A percentile compares a stretch with the other conserved stretches of the same genome.
Conservation (phyloP, 495 filamentous ascomycete genomes). For the Pseudomonodictys pantanalensis region DNA sequence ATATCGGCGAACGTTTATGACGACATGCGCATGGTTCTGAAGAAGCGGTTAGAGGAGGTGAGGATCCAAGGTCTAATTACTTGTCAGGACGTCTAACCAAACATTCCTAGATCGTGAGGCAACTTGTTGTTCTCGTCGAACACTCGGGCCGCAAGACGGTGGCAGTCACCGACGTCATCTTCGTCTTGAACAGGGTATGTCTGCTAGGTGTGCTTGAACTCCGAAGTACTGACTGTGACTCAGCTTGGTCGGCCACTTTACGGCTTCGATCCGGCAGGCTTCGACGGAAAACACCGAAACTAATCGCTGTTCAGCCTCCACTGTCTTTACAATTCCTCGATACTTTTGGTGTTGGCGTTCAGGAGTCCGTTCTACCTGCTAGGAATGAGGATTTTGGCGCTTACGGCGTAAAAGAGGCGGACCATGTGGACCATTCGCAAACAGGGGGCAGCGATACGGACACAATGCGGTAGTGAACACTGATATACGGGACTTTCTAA, state of each 20-base stretch:
- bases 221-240: neutral
- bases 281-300: neutral
- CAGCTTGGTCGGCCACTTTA: neutral
- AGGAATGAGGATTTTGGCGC: too few species aligned
- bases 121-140: constrained; percentile 22
- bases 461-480: too few species aligned
- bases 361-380: too few species aligned
- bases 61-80: neutral
- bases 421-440: too few species aligned
- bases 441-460: too few species aligned
- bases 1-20: constrained; percentile 71
- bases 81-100: neutral
- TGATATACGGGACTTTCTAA: too few species aligned
- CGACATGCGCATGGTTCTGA: constrained; percentile 57
- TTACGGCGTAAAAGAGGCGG: too few species aligned
- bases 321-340: too few species aligned
- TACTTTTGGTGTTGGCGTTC: too few species aligned
- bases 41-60: constrained; percentile 37
- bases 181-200: constrained; percentile 26
- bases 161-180: constrained; percentile 16
- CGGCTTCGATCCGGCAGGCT: neutral
- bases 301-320: too few species aligned
- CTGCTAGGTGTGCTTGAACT: neutral
- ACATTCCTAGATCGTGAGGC: constrained; percentile 13
- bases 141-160: constrained; percentile 24